Conservation (phyloP, 345 rosid species). For the Eucalyptus erythrocorys region DNA sequence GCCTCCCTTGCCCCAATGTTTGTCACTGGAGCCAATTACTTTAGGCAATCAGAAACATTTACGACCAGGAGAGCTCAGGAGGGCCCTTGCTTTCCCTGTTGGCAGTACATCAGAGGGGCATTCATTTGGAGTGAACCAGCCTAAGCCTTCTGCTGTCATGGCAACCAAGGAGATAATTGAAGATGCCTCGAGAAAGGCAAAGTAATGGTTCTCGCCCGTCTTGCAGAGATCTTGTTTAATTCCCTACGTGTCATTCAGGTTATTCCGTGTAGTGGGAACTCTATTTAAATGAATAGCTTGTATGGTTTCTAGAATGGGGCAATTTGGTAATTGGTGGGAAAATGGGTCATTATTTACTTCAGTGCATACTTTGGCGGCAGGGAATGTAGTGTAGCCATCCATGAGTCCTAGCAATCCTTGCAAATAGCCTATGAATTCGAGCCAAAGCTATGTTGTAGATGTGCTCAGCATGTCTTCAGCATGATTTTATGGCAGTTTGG, state of each 20-base stretch:
- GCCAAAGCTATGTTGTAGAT: background rate
- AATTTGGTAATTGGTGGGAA: background rate
- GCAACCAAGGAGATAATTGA: constrained; percentile 79
- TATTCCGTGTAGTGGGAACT: background rate
- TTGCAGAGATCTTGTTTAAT: background rate
- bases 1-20: constrained; percentile 46
- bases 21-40: constrained; percentile 72
- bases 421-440: background rate
- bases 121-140: constrained; percentile 46
- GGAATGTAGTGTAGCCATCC: background rate
- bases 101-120: constrained; percentile 55
- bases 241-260: background rate
- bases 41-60: constrained; percentile 52
- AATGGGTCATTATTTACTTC: background rate
- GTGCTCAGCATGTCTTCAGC: background rate
- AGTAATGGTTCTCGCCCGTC: constrained; percentile 18
- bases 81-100: constrained; percentile 55
- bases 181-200: constrained; percentile 68
- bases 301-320: background rate
- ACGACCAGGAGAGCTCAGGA: constrained; percentile 72
- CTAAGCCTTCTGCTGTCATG: constrained; percentile 49
- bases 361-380: background rate
- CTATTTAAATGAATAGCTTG: background rate
- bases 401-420: background rate
- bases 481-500: background rate